Percentiles rank a stretch among this genome's conserved stretches.
Evolutionary conservation across 306 rosid genomes (phyloP).

Genomic region (Trifolium fragiferum): DNA sequence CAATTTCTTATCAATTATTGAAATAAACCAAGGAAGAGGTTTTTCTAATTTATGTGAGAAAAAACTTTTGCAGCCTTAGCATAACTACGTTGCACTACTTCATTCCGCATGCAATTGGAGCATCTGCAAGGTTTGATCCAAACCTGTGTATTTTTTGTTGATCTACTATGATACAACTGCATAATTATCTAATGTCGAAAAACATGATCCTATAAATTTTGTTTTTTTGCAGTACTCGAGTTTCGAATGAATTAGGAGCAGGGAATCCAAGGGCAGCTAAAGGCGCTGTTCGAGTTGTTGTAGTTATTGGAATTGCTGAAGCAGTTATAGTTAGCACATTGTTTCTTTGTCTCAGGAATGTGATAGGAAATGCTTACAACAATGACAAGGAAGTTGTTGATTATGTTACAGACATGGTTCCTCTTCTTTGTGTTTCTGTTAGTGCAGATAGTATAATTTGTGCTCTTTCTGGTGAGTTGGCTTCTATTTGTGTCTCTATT

Average conservation of each 20-base stretch:
- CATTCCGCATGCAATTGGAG: conserved; percentile 55
- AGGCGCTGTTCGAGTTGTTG: conserved; percentile 45
- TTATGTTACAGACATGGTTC: conserved; percentile 54
- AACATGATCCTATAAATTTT: neutral
- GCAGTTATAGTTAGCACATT: conserved; percentile 43
- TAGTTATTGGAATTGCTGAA: conserved; percentile 52
- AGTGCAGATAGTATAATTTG: conserved; percentile 51
- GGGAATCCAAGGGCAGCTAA: conserved; percentile 58
- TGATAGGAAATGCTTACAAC: conserved; percentile 67
- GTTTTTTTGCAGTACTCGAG: conserved; percentile 54
- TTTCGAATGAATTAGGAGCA: conserved; percentile 75
- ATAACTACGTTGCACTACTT: conserved; percentile 47
- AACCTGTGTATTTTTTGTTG: neutral
- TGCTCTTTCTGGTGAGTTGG: conserved; percentile 49
- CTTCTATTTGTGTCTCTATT: neutral
- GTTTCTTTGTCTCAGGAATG: conserved; percentile 43
- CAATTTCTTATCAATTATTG: neutral
- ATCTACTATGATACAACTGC: neutral
- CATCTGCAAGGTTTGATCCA: conserved; percentile 55
- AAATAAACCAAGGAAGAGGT: neutral
- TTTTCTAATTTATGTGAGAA: conserved; percentile 20
- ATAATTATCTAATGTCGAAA: neutral
- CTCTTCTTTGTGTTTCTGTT: conserved; percentile 53
- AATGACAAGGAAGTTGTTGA: conserved; percentile 55
- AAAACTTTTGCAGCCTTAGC: conserved; percentile 46